These are phyloP conservation scores for Candida tammaniensis DNA, from an alignment of 805 yeast genomes.

Conservation along the genomic window DNA sequence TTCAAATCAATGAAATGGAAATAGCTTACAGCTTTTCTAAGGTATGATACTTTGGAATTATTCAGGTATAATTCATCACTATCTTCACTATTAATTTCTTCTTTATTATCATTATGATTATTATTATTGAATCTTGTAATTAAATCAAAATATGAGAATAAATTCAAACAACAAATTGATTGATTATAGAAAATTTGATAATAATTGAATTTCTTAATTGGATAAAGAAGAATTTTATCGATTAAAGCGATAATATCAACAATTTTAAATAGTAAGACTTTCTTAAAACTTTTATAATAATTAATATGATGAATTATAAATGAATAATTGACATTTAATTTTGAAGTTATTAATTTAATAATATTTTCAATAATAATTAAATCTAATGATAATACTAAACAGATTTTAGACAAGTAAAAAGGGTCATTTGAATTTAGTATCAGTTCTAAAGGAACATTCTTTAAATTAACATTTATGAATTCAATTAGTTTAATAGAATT, in stretches of 20 bases:
- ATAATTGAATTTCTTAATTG: slow-evolving; percentile 16
- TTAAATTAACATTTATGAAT: slow-evolving; percentile 18
- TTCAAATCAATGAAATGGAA: slow-evolving; percentile 29
- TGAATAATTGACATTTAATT: slow-evolving; percentile 38
- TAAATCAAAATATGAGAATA: slow-evolving; percentile 28
- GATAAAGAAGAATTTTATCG: slow-evolving; percentile 19
- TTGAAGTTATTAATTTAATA: slow-evolving; percentile 17
- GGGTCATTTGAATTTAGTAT: slow-evolving; percentile 25
- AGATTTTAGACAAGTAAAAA: slow-evolving; percentile 22
- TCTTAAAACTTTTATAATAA: slow-evolving; percentile 39
- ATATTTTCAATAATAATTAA: slow-evolving; percentile 28
- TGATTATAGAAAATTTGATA: slow-evolving; percentile 30
- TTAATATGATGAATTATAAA: slow-evolving; percentile 48
- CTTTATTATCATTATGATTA: slow-evolving; percentile 13
- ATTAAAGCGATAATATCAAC: slow-evolving; percentile 25
- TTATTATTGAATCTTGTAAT: slow-evolving; percentile 22
- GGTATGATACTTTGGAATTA: slow-evolving; percentile 28
- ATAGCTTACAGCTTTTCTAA: slow-evolving; percentile 26
- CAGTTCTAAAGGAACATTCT: slow-evolving; percentile 15
- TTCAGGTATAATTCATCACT: slow-evolving; percentile 11
- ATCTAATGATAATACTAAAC: slow-evolving; percentile 24
- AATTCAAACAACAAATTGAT: slow-evolving; percentile 25
- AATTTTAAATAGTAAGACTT: slow-evolving; percentile 23
- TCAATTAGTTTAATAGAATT: slow-evolving; percentile 22
- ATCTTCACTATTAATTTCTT: slow-evolving; percentile 11